Evolutionary conservation across 2,329 filamentous ascomycete genomes (phyloP).

Genomic region (Talaromyces sp.): DNA sequence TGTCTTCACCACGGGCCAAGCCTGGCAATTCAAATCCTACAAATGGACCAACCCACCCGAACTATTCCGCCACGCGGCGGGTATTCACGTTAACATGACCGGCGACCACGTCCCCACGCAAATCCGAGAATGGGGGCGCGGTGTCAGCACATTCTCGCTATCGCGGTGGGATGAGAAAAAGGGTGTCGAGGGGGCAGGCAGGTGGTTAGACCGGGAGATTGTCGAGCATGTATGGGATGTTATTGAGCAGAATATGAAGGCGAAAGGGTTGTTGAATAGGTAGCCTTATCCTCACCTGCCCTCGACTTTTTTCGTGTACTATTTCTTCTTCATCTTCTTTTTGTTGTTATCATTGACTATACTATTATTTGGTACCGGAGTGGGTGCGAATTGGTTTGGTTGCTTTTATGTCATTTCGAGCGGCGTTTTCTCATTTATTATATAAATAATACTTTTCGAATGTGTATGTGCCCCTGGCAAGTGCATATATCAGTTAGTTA

Average conservation of each 20-base stretch:
- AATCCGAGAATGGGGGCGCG: slow-evolving; percentile 78
- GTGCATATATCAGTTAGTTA: neutral
- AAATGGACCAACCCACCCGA: slow-evolving; percentile 89
- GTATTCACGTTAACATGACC: slow-evolving; percentile 86
- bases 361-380: neutral
- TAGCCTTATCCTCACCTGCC: slow-evolving; percentile 9
- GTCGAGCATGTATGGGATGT: slow-evolving; percentile 89
- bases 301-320: neutral
- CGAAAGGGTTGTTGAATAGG: slow-evolving; percentile 63
- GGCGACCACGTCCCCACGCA: slow-evolving; percentile 74
- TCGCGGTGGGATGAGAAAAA: slow-evolving; percentile 68
- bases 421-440: too few species aligned
- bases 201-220: slow-evolving; percentile 87
- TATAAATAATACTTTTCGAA: neutral
- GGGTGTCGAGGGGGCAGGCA: slow-evolving; percentile 27
- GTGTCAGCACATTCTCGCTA: slow-evolving; percentile 72
- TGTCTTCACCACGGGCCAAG: slow-evolving; percentile 95
- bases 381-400: neutral
- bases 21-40: slow-evolving; percentile 98
- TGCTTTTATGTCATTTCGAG: neutral
- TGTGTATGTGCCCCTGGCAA: neutral
- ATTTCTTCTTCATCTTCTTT: slow-evolving; percentile 3
- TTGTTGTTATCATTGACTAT: neutral
- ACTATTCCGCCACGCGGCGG: slow-evolving; percentile 81
- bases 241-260: slow-evolving; percentile 82